These are phyloP conservation scores for Pleurozium schreberi DNA, from an alignment of 225 moss, liverwort and hornwort genomes.

Conservation along the genomic window DNA sequence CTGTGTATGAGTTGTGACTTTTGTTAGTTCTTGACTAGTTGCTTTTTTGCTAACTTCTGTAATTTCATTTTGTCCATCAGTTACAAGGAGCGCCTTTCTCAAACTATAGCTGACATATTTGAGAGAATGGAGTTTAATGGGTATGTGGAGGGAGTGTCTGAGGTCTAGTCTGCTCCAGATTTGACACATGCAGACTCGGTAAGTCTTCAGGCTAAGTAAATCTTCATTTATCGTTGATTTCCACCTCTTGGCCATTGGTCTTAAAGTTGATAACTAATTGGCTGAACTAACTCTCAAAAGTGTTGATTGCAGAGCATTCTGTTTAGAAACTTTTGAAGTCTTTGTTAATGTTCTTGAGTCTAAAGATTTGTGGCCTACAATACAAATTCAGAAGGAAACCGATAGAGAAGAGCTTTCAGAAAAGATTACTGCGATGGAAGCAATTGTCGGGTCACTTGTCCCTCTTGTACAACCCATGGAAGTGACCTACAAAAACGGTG, in stretches of 20 bases:
- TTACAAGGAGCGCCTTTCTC: slow-evolving; percentile 39
- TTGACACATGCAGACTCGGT: slow-evolving; percentile 14
- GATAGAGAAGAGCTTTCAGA: neutral
- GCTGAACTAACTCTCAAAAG: neutral
- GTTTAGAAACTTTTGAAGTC: neutral
- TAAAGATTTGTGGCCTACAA: neutral
- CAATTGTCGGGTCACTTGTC: neutral
- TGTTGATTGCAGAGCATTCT: neutral
- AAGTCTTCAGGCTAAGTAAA: too few relatives aligned
- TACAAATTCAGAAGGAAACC: slow-evolving; percentile 8
- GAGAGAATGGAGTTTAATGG: slow-evolving; percentile 65
- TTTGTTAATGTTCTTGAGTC: neutral
- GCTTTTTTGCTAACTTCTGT: neutral
- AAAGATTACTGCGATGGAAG: neutral
- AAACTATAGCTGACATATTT: slow-evolving; percentile 36
- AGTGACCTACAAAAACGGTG: neutral
- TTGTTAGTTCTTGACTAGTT: neutral
- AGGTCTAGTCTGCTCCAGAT: slow-evolving; percentile 8
- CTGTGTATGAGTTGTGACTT: neutral
- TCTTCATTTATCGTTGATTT: neutral
- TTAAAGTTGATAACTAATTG: neutral
- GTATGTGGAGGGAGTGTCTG: slow-evolving; percentile 28
- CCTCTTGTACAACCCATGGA: neutral
- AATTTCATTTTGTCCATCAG: slow-evolving; percentile 1
- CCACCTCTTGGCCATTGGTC: neutral